Conservation (phyloP, 2,329 filamentous ascomycete species). For the Trichophaea hybrida region DNA sequence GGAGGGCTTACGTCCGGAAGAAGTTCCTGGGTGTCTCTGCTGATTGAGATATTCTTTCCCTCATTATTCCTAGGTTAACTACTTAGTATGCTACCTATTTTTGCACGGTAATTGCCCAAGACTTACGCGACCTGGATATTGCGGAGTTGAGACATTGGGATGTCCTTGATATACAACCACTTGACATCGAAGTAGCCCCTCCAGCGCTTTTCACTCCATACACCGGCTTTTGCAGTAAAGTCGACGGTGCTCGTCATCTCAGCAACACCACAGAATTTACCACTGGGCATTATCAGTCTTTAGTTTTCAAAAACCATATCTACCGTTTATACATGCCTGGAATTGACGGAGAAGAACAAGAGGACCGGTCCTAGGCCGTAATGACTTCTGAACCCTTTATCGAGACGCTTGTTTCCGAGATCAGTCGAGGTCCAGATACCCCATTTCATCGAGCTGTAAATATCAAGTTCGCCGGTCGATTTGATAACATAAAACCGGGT, state of each 20-base stretch:
- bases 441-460: conserved; percentile 16
- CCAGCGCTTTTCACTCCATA: conserved; percentile 15
- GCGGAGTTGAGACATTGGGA: conserved; percentile 11
- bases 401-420: conserved; percentile 17
- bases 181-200: conserved; percentile 9
- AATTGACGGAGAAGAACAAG: conserved; percentile 18
- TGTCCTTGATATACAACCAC: conserved; percentile 16
- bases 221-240: conserved; percentile 7
- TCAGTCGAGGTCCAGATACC: conserved; percentile 20
- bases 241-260: conserved; percentile 16
- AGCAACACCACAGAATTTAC: conserved; percentile 18
- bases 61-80: conserved; percentile 13
- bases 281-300: conserved; percentile 6
- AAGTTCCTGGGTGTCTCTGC: conserved; percentile 18
- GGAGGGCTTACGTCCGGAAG: conserved; percentile 1
- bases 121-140: conserved; percentile 16
- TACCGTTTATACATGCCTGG: conserved; percentile 4
- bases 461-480: conserved; percentile 16
- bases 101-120: neutral
- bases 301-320: neutral
- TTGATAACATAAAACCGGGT: conserved; percentile 18
- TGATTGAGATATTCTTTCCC: conserved; percentile 13
- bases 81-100: neutral
- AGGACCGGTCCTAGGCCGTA: conserved; percentile 9
- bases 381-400: conserved; percentile 12